These are phyloP conservation scores for Uromyces viciae-fabae DNA, from an alignment of 1,284 basidiomycete genomes.

Conservation along the genomic window DNA sequence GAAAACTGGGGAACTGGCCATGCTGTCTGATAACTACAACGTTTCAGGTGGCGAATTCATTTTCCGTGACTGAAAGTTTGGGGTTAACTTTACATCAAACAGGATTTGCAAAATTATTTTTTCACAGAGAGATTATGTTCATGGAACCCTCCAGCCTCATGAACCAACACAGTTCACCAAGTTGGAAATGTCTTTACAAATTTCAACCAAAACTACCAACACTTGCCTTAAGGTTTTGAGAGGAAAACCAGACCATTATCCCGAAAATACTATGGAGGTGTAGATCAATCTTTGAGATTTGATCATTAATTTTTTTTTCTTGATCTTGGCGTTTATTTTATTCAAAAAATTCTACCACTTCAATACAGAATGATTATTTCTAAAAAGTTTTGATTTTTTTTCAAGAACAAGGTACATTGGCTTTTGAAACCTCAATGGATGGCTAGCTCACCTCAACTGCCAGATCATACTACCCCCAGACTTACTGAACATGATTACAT, in stretches of 20 bases:
- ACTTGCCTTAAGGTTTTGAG: neutral
- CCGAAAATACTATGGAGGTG: no score
- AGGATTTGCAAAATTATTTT: neutral
- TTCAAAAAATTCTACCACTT: no score
- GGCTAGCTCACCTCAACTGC: conserved; percentile 11
- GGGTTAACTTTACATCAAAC: neutral
- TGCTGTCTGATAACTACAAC: neutral
- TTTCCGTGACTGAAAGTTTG: neutral
- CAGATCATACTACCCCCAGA: neutral
- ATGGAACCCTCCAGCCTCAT: neutral
- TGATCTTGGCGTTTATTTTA: no score
- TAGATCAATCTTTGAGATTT: no score
- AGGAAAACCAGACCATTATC: neutral
- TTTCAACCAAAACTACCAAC: neutral
- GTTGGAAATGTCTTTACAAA: neutral
- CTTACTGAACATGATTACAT: neutral
- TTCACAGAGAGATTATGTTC: neutral
- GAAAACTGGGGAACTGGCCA: neutral
- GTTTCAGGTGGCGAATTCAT: neutral
- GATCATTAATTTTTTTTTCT: no score
- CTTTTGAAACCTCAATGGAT: neutral
- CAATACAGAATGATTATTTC: no score
- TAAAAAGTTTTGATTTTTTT: no score
- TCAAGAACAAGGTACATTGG: no score
- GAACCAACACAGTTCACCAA: neutral